phyloP scores from a whole-genome alignment of 2,329 filamentous ascomycete species.

The Colletotrichum zoysiae region DNA sequence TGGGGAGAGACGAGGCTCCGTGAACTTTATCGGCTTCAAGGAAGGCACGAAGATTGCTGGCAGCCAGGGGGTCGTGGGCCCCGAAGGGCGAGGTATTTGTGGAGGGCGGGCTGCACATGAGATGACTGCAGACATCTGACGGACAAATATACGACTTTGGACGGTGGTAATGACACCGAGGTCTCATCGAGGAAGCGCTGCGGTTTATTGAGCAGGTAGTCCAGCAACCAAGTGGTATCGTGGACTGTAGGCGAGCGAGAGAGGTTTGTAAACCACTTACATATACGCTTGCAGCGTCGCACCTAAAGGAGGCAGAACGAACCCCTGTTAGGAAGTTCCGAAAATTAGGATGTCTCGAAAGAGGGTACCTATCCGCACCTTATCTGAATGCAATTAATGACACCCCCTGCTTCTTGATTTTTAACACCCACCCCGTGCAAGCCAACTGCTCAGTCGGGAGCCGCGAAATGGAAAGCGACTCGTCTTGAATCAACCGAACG shows the following conservation, averaged over 20 bases:
- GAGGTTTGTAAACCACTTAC: not conserved
- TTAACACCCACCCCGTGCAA: not conserved
- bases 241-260: not conserved
- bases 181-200: not conserved
- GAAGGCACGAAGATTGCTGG: not conserved
- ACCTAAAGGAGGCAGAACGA: not conserved
- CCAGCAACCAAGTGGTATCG: not conserved
- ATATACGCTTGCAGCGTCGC: not conserved
- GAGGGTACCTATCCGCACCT: not conserved
- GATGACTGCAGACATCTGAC: not conserved
- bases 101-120: not conserved
- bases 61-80: not conserved
- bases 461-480: not conserved
- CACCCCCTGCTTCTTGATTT: constrained; percentile 3
- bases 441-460: not conserved
- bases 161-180: not conserved
- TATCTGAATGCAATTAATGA: not conserved
- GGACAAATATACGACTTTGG: constrained; percentile 6
- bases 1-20: not conserved
- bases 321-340: not conserved
- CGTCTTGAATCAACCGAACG: not conserved
- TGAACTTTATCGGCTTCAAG: constrained; percentile 7
- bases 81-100: not conserved
- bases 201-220: not conserved
- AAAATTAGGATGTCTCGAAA: not conserved